Conservation (phyloP, 2,329 filamentous ascomycete species). For the Arthrobotrys pseudoclavata region DNA sequence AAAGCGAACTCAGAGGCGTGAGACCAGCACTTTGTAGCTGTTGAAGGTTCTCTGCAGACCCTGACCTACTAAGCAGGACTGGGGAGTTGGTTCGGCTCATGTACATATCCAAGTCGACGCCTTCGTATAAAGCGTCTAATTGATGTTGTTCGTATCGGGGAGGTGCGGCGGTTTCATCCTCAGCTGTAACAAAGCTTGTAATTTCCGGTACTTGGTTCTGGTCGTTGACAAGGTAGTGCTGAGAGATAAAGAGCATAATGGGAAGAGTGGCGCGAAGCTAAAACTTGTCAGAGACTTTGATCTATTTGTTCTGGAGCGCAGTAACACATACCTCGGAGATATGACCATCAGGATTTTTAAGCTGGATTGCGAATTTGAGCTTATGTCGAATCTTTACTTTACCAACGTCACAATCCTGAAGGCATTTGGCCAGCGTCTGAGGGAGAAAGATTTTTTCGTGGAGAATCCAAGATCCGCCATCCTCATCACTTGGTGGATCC, state of each 20-base stretch:
- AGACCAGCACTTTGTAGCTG: constrained; percentile 69
- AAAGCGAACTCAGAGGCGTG: constrained; percentile 55
- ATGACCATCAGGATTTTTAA: constrained; percentile 95
- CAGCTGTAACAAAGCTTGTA: constrained; percentile 70
- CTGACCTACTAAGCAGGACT: constrained; percentile 78
- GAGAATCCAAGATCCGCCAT: constrained; percentile 69
- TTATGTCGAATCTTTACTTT: constrained; percentile 95
- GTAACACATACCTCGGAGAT: constrained; percentile 79
- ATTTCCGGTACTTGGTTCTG: constrained; percentile 82
- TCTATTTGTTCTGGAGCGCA: not conserved
- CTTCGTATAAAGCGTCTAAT: constrained; percentile 90
- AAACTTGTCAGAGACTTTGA: constrained; percentile 9
- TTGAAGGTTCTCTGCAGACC: constrained; percentile 84
- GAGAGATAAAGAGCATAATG: constrained; percentile 94
- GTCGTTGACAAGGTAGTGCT: constrained; percentile 88
- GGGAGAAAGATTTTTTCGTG: constrained; percentile 78
- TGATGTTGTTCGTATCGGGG: constrained; percentile 92
- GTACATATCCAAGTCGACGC: constrained; percentile 84
- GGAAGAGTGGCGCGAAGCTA: constrained; percentile 89
- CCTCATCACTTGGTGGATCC: constrained; percentile 66
- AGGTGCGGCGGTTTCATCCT: constrained; percentile 79
- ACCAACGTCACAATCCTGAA: constrained; percentile 89
- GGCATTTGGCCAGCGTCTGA: constrained; percentile 82
- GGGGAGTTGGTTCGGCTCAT: constrained; percentile 87
- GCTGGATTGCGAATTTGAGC: constrained; percentile 87